Conservation (phyloP, 768 basidiomycete species). For the Kwoniella pini region DNA sequence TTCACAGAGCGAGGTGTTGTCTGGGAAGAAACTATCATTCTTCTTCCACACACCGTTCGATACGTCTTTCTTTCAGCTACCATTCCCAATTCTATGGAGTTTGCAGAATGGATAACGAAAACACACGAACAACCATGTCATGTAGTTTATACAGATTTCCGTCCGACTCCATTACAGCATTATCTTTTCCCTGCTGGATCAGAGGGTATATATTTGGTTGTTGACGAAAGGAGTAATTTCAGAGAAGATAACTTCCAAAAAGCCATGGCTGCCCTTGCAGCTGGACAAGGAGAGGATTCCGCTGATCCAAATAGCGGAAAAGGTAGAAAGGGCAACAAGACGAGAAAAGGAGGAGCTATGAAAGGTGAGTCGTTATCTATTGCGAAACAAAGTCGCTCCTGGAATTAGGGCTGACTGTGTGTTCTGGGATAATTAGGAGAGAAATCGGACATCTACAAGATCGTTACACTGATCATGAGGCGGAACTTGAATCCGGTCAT, state of each 20-base stretch:
- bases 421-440: conserved; percentile 31
- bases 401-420: neutral
- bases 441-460: conserved; percentile 88
- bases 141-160: conserved; percentile 98
- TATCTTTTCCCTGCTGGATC: conserved; percentile 96
- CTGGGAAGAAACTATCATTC: conserved; percentile 87
- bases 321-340: conserved; percentile 89
- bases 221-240: conserved; percentile 98
- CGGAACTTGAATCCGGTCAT: conserved; percentile 99
- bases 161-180: conserved; percentile 95
- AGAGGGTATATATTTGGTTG: conserved; percentile 94
- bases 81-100: conserved; percentile 99
- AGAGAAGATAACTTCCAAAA: conserved; percentile 96
- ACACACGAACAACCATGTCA: conserved; percentile 98
- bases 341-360: conserved; percentile 86
- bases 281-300: conserved; percentile 82
- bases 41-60: conserved; percentile 91
- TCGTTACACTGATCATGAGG: conserved; percentile 96
- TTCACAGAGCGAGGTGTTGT: conserved; percentile 94
- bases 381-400: no score
- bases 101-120: conserved; percentile 98
- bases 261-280: conserved; percentile 92
- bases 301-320: conserved; percentile 81
- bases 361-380: no score
- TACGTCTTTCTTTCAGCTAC: conserved; percentile 99